These are phyloP conservation scores for Venturiaceae sp. DNA, from an alignment of 2,329 filamentous ascomycete species.

Conservation along the genomic window DNA sequence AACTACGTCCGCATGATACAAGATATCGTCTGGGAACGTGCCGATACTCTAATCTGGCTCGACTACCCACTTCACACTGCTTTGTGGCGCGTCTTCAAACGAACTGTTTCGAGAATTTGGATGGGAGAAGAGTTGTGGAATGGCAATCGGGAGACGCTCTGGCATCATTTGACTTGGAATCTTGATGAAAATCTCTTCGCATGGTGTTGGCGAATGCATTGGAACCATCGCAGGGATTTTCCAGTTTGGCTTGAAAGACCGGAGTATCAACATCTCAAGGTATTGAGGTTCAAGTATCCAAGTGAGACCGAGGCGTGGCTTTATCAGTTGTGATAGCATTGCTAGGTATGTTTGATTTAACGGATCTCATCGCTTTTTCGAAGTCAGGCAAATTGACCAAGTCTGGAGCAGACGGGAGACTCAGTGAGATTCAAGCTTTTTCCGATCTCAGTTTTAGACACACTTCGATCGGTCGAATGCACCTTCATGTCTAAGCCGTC, in stretches of 20 bases:
- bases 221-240: neutral
- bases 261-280: slow-evolving; percentile 5
- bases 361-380: too few species aligned
- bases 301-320: slow-evolving; percentile 4
- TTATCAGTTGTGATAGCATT: neutral
- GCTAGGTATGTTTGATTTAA: too few species aligned
- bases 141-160: slow-evolving; percentile 4
- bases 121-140: slow-evolving; percentile 8
- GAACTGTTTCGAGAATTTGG: slow-evolving; percentile 4
- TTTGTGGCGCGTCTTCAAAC: slow-evolving; percentile 1
- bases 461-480: too few species aligned
- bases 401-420: too few species aligned
- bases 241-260: neutral
- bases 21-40: slow-evolving; percentile 4
- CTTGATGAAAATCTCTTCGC: neutral
- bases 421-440: too few species aligned
- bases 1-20: neutral
- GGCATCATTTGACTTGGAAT: neutral
- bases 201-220: neutral
- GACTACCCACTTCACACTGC: slow-evolving; percentile 2
- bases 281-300: slow-evolving; percentile 3
- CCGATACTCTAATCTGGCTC: slow-evolving; percentile 3
- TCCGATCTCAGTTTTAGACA: too few species aligned
- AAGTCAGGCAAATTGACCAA: too few species aligned
- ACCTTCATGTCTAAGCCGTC: too few species aligned